Conservation (phyloP, 345 rosid species). For the Corymbia maculata region DNA sequence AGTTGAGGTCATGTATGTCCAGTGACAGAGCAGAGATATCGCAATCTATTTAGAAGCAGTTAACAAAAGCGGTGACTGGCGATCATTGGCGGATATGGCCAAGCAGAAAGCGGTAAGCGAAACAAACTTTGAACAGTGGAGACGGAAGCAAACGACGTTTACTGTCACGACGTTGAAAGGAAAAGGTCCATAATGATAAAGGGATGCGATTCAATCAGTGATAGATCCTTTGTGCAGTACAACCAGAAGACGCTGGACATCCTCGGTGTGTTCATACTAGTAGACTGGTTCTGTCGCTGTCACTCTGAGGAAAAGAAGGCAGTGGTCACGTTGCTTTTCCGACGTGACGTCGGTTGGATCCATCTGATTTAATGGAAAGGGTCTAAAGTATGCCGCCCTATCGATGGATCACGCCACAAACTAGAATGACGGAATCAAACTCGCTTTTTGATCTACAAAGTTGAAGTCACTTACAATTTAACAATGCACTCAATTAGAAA, state of each 20-base stretch:
- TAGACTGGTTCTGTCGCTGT: neutral
- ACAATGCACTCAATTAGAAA: neutral
- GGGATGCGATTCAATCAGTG: neutral
- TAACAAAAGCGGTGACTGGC: neutral
- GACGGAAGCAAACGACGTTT: neutral
- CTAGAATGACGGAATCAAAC: neutral
- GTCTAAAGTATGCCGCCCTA: neutral
- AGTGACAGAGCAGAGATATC: neutral
- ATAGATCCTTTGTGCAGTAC: neutral
- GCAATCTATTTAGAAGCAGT: neutral
- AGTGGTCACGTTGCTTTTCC: neutral
- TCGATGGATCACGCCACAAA: neutral
- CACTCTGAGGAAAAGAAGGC: neutral
- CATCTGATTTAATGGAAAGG: neutral
- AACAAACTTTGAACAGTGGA: neutral
- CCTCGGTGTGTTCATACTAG: neutral
- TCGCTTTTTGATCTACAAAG: neutral
- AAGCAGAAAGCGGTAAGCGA: neutral
- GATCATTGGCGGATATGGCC: neutral
- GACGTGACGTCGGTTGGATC: neutral
- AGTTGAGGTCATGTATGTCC: neutral
- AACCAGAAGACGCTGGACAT: neutral
- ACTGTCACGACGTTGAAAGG: neutral
- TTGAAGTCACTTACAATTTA: neutral
- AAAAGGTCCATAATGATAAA: neutral